Evolutionary conservation across 2,329 filamentous ascomycete genomes (phyloP), one percentile per base, ranked within the genome.

Genomic region (Didymella segeticola): DNA sequence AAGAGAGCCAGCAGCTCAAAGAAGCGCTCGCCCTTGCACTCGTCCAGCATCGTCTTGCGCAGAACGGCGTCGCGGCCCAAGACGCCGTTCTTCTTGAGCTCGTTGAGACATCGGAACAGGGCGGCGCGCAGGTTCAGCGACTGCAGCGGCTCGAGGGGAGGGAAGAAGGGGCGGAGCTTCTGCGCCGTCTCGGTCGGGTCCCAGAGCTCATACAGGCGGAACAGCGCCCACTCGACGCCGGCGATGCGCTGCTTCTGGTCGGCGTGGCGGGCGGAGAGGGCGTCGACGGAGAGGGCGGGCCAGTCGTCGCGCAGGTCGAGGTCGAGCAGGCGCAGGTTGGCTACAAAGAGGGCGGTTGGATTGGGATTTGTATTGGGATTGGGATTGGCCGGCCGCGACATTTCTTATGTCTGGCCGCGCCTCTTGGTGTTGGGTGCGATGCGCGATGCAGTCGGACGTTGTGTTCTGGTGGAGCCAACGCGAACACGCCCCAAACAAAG

Each of bases 1-100:
- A 99, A 96, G 0, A 86, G 81, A 3, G 91, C 86, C 23, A 98
- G 81, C 1, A 96, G 78, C 69, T 99, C 95, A 70, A 93, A 92
- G 48, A 98, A 85, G 59, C 91, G 88, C 48, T 96, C 92, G 5
- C 93, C 93, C 62, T 89, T 93, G 77, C 95, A 99, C 66, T 99
- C 93, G 70, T 99, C 95, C 45, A 99, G 80, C 90, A 97, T 96
- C 0, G 91, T 96, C 78, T 96, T 97, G 45, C 95, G 86, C 26
- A 98, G 77, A 1, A 96, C 84, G 0, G 85, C 84, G 68, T 96
- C 92, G 43, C 90, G 83, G 3, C 91, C 90, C 8, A 98, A 80
- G 0, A 88, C 80, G 25, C 92, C 93, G 77, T 86, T 90, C 78
- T 96, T 96, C 79, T 98, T 98, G 55, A 91, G 80, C 45, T 91